Percentiles rank a stretch among this genome's conserved stretches.
phyloP scores from a whole-genome alignment of 2,329 filamentous ascomycete species.

The Didymella keratinophila region DNA sequence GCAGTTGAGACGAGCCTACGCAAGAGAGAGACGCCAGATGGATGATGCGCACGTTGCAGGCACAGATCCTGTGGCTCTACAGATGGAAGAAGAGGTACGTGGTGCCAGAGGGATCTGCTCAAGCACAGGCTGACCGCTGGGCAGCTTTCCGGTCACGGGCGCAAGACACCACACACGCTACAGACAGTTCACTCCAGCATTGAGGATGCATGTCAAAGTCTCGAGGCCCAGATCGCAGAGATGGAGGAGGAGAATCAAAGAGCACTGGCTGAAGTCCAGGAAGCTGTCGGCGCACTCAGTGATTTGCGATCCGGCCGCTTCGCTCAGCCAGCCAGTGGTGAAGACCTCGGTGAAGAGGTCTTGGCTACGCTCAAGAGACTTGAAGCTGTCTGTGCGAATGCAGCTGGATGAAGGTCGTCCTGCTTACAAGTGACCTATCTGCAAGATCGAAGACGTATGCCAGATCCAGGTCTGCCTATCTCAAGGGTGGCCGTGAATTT shows the following conservation, averaged over 20 bases:
- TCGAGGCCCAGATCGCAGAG: slow-evolving; percentile 72
- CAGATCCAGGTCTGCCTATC: background rate
- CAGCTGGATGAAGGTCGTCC: slow-evolving; percentile 28
- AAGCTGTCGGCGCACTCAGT: slow-evolving; percentile 76
- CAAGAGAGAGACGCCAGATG: slow-evolving; percentile 61
- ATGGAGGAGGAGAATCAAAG: slow-evolving; percentile 70
- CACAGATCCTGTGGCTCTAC: slow-evolving; percentile 68
- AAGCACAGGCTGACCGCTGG: slow-evolving; percentile 18
- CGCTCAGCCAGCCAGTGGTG: slow-evolving; percentile 58
- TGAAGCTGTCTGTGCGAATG: slow-evolving; percentile 64
- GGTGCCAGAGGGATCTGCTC: background rate
- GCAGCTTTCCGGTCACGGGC: slow-evolving; percentile 64
- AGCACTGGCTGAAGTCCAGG: slow-evolving; percentile 68
- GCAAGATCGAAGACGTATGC: background rate
- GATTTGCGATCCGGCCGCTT: slow-evolving; percentile 84
- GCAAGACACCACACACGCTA: slow-evolving; percentile 66
- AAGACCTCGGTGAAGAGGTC: slow-evolving; percentile 70
- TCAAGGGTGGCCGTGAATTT: background rate
- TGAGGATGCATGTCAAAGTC: slow-evolving; percentile 68
- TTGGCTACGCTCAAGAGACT: slow-evolving; percentile 71
- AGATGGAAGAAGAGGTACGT: slow-evolving; percentile 59
- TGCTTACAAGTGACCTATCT: no score
- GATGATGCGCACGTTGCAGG: slow-evolving; percentile 62
- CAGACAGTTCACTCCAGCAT: slow-evolving; percentile 73
- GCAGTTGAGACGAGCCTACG: slow-evolving; percentile 65